phyloP scores from a whole-genome alignment of 345 rosid genomes.

The Rhodamnia argentea region DNA sequence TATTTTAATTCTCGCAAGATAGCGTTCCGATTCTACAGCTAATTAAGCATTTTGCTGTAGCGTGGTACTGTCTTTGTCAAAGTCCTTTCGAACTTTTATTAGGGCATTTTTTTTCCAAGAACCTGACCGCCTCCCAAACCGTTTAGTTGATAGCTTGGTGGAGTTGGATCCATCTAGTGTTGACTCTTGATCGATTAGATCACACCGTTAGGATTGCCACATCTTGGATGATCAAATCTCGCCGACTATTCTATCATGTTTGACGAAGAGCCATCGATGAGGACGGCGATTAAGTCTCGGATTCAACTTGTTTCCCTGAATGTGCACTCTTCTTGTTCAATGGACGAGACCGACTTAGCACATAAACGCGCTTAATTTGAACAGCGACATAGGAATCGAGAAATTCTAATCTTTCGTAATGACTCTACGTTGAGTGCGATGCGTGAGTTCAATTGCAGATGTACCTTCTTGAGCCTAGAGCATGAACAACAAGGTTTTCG shows the following conservation, averaged over 20 bases:
- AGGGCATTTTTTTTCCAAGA: neutral
- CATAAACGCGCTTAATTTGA: neutral
- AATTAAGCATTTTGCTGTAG: neutral
- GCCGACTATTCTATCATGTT: neutral
- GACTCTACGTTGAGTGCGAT: neutral
- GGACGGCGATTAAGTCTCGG: neutral
- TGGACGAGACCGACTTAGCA: neutral
- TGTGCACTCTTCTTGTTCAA: neutral
- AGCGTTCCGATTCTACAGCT: neutral
- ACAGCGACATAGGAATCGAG: neutral
- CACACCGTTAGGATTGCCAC: neutral
- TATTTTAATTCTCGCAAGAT: neutral
- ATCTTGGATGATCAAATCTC: neutral
- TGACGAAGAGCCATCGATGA: neutral
- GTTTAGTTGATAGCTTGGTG: neutral
- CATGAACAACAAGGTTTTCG: neutral
- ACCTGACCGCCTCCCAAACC: neutral
- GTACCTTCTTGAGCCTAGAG: neutral
- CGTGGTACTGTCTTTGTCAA: neutral
- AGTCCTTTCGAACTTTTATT: neutral
- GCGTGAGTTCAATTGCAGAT: neutral
- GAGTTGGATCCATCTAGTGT: neutral
- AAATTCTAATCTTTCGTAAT: neutral
- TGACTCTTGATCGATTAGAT: neutral
- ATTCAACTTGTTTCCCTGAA: neutral